These are phyloP conservation scores for Metarhizium humberi DNA, from an alignment of 2,329 filamentous ascomycete species.

Conservation along the genomic window DNA sequence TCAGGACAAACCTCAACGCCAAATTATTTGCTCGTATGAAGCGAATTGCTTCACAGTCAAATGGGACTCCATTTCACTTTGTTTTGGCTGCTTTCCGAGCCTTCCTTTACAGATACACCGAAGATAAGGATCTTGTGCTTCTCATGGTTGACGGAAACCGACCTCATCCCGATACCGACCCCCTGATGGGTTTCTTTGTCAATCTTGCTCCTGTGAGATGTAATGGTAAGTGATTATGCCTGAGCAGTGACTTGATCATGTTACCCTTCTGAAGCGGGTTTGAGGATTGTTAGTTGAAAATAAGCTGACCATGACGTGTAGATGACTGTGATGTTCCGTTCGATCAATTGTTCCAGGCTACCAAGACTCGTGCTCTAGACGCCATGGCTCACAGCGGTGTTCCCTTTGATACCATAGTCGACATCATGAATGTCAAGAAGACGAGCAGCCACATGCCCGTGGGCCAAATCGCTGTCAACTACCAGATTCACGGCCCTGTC, in stretches of 20 bases:
- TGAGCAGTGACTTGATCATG: too few species aligned
- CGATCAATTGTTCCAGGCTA: constrained; percentile 14
- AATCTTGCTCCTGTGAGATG: constrained; percentile 15
- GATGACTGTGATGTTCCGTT: constrained; percentile 14
- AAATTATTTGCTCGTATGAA: constrained; percentile 16
- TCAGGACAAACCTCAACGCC: constrained; percentile 12
- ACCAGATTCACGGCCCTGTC: constrained; percentile 15
- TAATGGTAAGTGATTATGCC: constrained; percentile 5
- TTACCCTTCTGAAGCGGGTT: too few species aligned
- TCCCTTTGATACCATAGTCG: constrained; percentile 16
- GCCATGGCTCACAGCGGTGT: constrained; percentile 14
- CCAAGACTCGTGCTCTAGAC: constrained; percentile 12
- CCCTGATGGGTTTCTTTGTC: constrained; percentile 16
- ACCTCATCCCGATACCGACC: constrained; percentile 14
- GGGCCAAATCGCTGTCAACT: constrained; percentile 16
- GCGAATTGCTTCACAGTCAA: constrained; percentile 13
- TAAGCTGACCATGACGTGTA: background rate
- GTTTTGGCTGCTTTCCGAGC: constrained; percentile 16
- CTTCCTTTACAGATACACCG: constrained; percentile 15
- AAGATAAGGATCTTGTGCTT: constrained; percentile 14
- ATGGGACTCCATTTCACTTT: constrained; percentile 16
- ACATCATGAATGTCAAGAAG: constrained; percentile 13
- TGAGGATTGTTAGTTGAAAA: too few species aligned
- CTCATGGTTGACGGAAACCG: constrained; percentile 17
- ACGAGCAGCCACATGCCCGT: constrained; percentile 14